phyloP scores from a whole-genome alignment of 108 stramenopile genomes.

The Skeletonema tropicum region DNA sequence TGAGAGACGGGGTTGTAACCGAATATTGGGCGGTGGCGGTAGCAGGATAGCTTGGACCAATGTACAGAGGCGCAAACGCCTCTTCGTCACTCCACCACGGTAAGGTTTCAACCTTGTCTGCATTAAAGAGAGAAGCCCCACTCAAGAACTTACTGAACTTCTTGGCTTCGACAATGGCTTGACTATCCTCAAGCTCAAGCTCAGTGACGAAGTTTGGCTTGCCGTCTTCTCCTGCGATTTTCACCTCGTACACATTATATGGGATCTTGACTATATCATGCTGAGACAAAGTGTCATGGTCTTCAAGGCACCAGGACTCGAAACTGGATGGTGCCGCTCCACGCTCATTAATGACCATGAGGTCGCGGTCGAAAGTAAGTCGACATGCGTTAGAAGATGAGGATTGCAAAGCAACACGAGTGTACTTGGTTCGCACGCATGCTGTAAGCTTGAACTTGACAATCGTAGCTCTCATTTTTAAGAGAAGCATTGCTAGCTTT shows the following conservation, averaged over 20 bases:
- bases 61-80: conserved; percentile 15
- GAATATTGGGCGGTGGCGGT: not conserved
- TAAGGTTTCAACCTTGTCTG: conserved; percentile 8
- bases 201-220: conserved; percentile 15
- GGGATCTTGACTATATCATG: conserved; percentile 14
- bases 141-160: conserved; percentile 51
- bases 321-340: not conserved
- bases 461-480: conserved; percentile 30
- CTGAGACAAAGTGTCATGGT: conserved; percentile 1
- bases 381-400: conserved; percentile 30
- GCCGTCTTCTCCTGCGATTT: conserved; percentile 23
- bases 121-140: conserved; percentile 26
- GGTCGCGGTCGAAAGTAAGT: conserved; percentile 44
- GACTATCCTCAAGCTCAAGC: not conserved
- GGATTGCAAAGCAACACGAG: conserved; percentile 40
- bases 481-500: conserved; percentile 17
- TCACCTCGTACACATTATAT: conserved; percentile 43
- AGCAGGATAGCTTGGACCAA: not conserved
- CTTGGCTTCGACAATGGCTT: conserved; percentile 22
- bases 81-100: conserved; percentile 45
- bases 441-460: conserved; percentile 34
- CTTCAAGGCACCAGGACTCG: conserved; percentile 26
- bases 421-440: conserved; percentile 43
- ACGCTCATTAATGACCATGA: conserved; percentile 40
- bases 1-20: not conserved